Evolutionary conservation across 169 alveolate species (phyloP), one percentile per base, ranked within the genome.

Genomic region (Perkinsus marinus): DNA sequence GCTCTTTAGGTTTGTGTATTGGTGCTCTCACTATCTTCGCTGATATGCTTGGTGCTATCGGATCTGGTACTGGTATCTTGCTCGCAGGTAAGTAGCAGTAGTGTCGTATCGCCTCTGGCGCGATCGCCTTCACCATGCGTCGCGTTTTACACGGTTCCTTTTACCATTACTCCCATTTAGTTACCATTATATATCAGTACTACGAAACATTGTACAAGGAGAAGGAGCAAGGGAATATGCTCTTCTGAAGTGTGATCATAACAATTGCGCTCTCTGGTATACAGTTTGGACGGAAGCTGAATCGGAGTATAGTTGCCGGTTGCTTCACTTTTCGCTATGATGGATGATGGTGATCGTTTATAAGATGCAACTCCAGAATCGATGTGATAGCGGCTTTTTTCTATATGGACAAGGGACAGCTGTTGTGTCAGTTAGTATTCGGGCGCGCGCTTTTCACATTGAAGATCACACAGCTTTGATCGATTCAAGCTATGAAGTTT

Each of bases 1-100:
- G 36, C 7, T 57, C 79, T 57, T 41, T 30, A 57, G 79, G 79
- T 43, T 97, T 98, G 99, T 99, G 99, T 94, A 98, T 99, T 94
- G 99, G 99, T 46, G 99, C 99, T 17, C 95, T 99, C 90, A 98
- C 99, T 46, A 98, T 99, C 92, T 93, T 98, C 89, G 99, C 99
- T 43, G 99, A 99, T 94, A 98, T 99, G 94, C 96, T 99, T 69
- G 99, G 99, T 37, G 99, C 99, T 39, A 98, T 99, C 93, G 99
- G 99, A 41, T 96, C 99, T 90, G 99, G 99, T 30, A 99, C 99
- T 79, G 99, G 99, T 94, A 96, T 96, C 90, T 47, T 90, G 46
- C 39, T 30, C 30, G 90, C 90, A 36, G 90, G 90, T 30, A 16
- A 57, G 79, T 57, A 13, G 34, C 7, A 0, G 7, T 57, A 7